Conservation (phyloP, 2,329 filamentous ascomycete species). For the Endothia cerciana region DNA sequence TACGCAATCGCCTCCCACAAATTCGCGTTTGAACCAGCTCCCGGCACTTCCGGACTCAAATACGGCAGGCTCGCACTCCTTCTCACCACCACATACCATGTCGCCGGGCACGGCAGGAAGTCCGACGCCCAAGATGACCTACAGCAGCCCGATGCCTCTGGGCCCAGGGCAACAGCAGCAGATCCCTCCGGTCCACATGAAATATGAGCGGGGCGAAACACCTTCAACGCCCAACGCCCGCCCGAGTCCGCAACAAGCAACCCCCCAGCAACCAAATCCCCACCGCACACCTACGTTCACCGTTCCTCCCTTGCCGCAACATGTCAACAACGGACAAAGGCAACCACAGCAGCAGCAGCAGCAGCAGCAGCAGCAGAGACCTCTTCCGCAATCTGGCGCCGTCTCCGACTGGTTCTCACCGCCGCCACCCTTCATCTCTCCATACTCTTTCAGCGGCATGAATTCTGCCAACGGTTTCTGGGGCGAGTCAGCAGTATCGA, state of each 20-base stretch:
- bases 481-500: constrained; percentile 38
- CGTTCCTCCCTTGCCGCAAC: constrained; percentile 44
- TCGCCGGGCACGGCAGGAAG: constrained; percentile 35
- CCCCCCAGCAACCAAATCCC: constrained; percentile 30
- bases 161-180: constrained; percentile 23
- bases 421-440: constrained; percentile 56
- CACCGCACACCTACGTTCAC: constrained; percentile 42
- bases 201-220: constrained; percentile 32
- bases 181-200: constrained; percentile 29
- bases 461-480: constrained; percentile 44
- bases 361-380: constrained; percentile 44
- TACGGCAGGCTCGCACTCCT: constrained; percentile 36
- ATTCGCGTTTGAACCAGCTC: constrained; percentile 33
- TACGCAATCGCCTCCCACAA: constrained; percentile 29
- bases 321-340: constrained; percentile 31
- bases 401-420: constrained; percentile 57
- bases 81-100: constrained; percentile 44
- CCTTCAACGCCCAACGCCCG: constrained; percentile 28
- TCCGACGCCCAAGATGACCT: constrained; percentile 41
- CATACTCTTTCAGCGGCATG: constrained; percentile 52
- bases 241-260: constrained; percentile 30
- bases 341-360: constrained; percentile 26
- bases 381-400: constrained; percentile 46
- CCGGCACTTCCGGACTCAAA: constrained; percentile 51
- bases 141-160: constrained; percentile 34